Evolutionary conservation across 2,329 filamentous ascomycete genomes (phyloP), one percentile per base, ranked within the genome.

Genomic region (Diaporthe citri): DNA sequence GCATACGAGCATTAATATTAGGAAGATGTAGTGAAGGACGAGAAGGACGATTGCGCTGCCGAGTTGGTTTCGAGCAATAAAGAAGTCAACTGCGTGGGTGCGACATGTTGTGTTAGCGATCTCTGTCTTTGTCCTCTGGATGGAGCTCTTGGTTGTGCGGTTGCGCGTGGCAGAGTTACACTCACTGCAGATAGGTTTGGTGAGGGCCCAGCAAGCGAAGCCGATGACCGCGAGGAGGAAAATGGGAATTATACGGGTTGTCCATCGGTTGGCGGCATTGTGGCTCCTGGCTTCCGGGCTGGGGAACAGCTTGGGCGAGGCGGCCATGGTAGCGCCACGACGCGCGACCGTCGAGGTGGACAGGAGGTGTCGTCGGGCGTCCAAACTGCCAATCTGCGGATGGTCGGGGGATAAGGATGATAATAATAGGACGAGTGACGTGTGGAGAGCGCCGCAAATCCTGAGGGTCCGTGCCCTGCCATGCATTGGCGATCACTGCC

Each of bases 171-270:
- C 60, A 46, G 5, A 22, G 17, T n/a, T 7, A 22, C 17, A 86
- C 92, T 81, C 83, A 95, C 94, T 86, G 81, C 93, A 94, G 76
- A 95, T 84, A 60, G 88, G 88, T 77, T 89, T 91, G 66, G 94
- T 90, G 66, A 95, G 83, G 20, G 92, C 91, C 84, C 93, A 98
- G 46, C 91, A 93, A 28, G 90, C 90, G 83, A 94, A 95, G 51
- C 88, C 91, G 76, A 94, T 88, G 51, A 90, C 87, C 41, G 88
- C 92, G 46, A 91, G 83, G 55, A 97, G 89, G 69, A 96, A 81
- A 52, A 92, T 78, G 5, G 95, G 95, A 74, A 97, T 91, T 73
- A 93, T 83, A 75, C 93, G 88, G 70, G 92, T 90, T 64, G 89
- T 87, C 83, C 88, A 90, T 79, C 89, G 84, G 82, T 91, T 91